These are phyloP conservation scores for Chlamydomonas schloesseri DNA, from an alignment of 139 green algal species.

Conservation along the genomic window DNA sequence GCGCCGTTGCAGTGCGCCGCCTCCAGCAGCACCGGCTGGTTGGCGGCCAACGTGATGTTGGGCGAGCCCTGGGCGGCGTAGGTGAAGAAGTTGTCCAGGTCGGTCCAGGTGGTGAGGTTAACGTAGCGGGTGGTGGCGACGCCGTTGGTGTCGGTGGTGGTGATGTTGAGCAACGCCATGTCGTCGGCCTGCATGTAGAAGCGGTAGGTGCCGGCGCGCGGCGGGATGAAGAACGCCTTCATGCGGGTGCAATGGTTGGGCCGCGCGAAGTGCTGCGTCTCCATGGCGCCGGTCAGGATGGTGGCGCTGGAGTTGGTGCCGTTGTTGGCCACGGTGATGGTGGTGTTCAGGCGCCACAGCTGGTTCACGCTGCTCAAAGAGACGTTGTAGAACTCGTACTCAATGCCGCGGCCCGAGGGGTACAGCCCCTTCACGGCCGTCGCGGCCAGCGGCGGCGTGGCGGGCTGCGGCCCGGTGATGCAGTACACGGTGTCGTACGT, in stretches of 20 bases:
- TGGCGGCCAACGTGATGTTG: conserved; percentile 20
- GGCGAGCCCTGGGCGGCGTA: conserved; percentile 6
- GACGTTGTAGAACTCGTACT: conserved; percentile 44
- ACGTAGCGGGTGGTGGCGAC: background rate
- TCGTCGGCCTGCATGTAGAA: conserved; percentile 52
- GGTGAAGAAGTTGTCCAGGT: conserved; percentile 7
- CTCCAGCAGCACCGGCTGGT: conserved; percentile 47
- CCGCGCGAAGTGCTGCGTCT: background rate
- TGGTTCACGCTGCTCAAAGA: background rate
- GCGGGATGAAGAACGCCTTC: conserved; percentile 49
- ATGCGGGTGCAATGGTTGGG: conserved; percentile 19
- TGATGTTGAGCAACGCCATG: conserved; percentile 36
- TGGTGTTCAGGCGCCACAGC: conserved; percentile 20
- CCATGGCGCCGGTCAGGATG: conserved; percentile 1
- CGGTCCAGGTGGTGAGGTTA: background rate
- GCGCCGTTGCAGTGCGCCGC: conserved; percentile 14
- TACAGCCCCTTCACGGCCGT: conserved; percentile 30
- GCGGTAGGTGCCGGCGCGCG: conserved; percentile 29
- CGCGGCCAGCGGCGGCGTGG: background rate
- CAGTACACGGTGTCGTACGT: conserved; percentile 42
- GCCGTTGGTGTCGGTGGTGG: background rate
- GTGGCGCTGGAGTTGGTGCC: background rate
- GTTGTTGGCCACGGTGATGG: background rate
- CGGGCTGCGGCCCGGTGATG: conserved; percentile 24
- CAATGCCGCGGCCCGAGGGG: conserved; percentile 35